Percentiles rank a stretch among this genome's conserved stretches.
phyloP scores from a whole-genome alignment of 768 basidiomycete species.

The Crepidotus variabilis region DNA sequence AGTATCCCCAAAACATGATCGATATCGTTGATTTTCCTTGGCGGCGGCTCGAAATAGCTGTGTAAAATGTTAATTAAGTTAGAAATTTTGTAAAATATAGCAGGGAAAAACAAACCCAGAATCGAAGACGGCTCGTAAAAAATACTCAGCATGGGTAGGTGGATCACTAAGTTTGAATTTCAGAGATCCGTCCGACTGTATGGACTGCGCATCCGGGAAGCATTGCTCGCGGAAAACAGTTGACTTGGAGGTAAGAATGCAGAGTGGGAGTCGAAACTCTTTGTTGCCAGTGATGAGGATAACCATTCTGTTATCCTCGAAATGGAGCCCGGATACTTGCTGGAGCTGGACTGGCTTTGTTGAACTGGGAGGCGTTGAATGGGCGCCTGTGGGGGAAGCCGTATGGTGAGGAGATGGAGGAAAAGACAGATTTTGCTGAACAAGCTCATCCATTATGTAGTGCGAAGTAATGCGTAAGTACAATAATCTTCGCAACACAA shows the following conservation, averaged over 20 bases:
- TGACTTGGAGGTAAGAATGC: neutral
- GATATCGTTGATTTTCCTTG: neutral
- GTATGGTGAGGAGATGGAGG: too few relatives aligned
- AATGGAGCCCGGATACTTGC: neutral
- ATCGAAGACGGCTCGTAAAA: conserved; percentile 18
- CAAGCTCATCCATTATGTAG: too few relatives aligned
- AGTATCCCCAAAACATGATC: conserved; percentile 10
- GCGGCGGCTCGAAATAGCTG: conserved; percentile 18
- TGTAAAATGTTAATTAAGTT: neutral
- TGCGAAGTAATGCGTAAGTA: too few relatives aligned
- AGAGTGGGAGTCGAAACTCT: neutral
- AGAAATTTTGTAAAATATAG: neutral
- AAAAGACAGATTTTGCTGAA: too few relatives aligned
- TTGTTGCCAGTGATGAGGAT: neutral
- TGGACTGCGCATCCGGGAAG: neutral
- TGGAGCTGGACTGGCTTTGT: neutral
- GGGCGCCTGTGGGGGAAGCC: too few relatives aligned
- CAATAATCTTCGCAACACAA: too few relatives aligned
- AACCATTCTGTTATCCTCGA: neutral
- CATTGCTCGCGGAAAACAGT: neutral
- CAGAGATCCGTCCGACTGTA: neutral
- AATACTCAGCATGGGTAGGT: conserved; percentile 3
- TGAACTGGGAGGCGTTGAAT: too few relatives aligned
- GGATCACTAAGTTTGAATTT: neutral
- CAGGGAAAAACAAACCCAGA: conserved; percentile 12